Base-by-base conservation (phyloP, 2,329 filamentous ascomycete genomes). In the Stagonosporopsis chrysanthemi region DNA sequence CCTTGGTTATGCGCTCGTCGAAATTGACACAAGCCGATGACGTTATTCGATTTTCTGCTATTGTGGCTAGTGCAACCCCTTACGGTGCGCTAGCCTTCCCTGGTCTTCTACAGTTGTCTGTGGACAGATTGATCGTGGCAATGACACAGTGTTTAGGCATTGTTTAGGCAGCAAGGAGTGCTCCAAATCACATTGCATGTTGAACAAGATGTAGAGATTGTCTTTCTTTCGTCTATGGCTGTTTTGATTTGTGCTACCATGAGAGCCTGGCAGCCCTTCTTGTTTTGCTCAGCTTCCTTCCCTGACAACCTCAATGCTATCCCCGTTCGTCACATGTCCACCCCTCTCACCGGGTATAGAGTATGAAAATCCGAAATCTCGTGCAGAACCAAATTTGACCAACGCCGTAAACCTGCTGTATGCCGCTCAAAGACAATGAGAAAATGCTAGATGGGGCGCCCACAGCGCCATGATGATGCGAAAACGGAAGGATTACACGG, bases 11-110 rank as follows among this genome's bases (percentile, higher is more conserved):
- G 29, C 35, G 39, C 29, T 42, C 35, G 11, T 50, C 33, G 36
- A 36, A 17, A 40, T 42, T 36, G 43, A 47, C 28, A 43, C 23
- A 24, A 49, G 60, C 58, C 58, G 64, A 69, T 69, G 67, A 69
- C 67, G 67, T 69, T 64, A 40, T 49, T 49, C 35, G 38, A 61
- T 58, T 62, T 53, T 61, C 55, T 52, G 41, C 29, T 22, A 17
- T 40, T 57, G 67, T 69, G 66, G 66, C 66, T 65, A 40, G 54
- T 50, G 43, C 14, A 69, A 50, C 61, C 60, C 14, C 26, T 56
- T 63, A n/a, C 5, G 38, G 60, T 15, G 26, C 33, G 46, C 46
- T 41, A 58, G 15, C 31, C 46, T 41, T 64, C 58, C 53, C 15
- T 49, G 29, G n/a, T 43, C 54, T 64, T 64, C 63, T 14, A 53